These are phyloP conservation scores for Lentithecium fluviatile DNA, from an alignment of 495 filamentous ascomycete genomes.

Conservation along the genomic window DNA sequence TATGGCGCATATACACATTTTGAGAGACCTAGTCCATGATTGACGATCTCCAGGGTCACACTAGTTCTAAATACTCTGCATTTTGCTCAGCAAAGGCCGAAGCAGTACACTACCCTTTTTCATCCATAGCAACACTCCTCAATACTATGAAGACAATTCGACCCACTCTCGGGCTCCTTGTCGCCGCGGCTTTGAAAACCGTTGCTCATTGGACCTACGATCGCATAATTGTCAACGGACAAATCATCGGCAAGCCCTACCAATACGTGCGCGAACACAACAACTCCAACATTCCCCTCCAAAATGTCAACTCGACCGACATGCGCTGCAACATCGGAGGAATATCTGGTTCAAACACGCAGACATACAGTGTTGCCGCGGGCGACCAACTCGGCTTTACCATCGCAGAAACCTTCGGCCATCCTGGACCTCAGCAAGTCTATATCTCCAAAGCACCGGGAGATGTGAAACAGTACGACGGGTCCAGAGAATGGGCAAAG, in stretches of 20 bases:
- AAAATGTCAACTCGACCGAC: slow-evolving; percentile 22
- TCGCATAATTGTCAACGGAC: slow-evolving; percentile 27
- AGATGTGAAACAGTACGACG: slow-evolving; percentile 35
- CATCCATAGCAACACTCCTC: too few species aligned
- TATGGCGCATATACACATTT: too few species aligned
- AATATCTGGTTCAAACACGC: not conserved
- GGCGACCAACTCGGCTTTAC: slow-evolving; percentile 17
- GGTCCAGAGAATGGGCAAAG: slow-evolving; percentile 43
- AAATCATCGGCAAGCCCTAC: slow-evolving; percentile 24
- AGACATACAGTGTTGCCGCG: slow-evolving; percentile 13
- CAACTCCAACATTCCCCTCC: slow-evolving; percentile 20
- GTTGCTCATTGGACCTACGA: too few species aligned
- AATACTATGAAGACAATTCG: too few species aligned
- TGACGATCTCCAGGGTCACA: too few species aligned
- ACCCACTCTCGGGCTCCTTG: too few species aligned
- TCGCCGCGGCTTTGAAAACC: too few species aligned
- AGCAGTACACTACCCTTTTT: too few species aligned
- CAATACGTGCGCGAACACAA: slow-evolving; percentile 25
- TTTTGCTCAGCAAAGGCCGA: too few species aligned
- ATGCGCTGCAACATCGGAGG: slow-evolving; percentile 27
- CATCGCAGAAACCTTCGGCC: slow-evolving; percentile 12
- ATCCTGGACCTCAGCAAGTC: slow-evolving; percentile 27
- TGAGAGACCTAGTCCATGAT: too few species aligned
- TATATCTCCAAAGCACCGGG: slow-evolving; percentile 39
- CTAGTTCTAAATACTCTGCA: too few species aligned